Evolutionary conservation across 116 monocot species (phyloP), one percentile per base, ranked within the genome.

Genomic region (Zostera marina): DNA sequence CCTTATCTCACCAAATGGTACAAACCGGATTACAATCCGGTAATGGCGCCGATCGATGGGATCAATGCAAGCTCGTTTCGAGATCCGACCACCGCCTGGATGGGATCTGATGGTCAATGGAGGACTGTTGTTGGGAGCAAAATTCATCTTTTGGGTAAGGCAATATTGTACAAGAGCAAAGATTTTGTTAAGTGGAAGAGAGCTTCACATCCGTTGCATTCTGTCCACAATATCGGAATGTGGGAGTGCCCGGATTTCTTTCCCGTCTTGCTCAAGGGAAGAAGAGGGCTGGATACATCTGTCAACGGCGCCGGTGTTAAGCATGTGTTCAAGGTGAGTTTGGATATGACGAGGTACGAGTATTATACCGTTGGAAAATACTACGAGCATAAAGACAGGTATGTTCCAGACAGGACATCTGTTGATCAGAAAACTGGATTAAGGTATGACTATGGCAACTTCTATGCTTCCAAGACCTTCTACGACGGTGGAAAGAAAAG

Each of bases 201-300:
- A 61, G 70, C 73, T 0, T 42, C 64, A 47, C 61, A 74, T 47
- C 81, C 84, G 0, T 56, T 90, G 44, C 81, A 84, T 66, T 70
- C 76, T 19, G 39, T 43, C 0, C 16, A 48, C 9, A 59, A 54
- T 9, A 72, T 74, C 1, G 84, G 84, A 3, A 90, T 90, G 90
- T 90, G 81, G 90, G 90, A 90, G 59, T 90, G 90, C 73, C 78
- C 78, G 0, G 90, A 90, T 43, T 90, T 90, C 57, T 90, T 56
- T 44, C 90, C 90, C 3, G 62, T 32, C 66, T 67, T 2, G 23
- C 5, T 12, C 7, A 14, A 24, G 7, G 45, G 60, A 1, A 59
- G 42, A 40, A 32, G 41, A 5, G 90, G 84, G 0, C 22, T 84
- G 23, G 90, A 90, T 38, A 72, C 77, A 0, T 80, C 41, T 0